Conservation (phyloP, 2,329 filamentous ascomycete genomes). For the Pseudocercospora macadamiae region DNA sequence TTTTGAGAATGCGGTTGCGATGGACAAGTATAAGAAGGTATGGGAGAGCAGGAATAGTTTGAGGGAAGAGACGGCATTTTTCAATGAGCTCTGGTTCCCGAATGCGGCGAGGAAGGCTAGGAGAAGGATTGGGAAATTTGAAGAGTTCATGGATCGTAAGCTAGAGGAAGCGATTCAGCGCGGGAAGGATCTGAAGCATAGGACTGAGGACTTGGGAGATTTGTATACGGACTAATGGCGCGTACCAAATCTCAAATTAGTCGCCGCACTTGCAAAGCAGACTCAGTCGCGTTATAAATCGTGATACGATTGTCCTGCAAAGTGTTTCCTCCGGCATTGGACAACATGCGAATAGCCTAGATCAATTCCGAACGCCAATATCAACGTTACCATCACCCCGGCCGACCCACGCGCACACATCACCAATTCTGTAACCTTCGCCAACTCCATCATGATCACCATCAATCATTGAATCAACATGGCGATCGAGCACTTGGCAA, state of each 20-base stretch:
- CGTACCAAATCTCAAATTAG: too few species aligned
- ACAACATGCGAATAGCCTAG: constrained; percentile 73
- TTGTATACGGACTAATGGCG: constrained; percentile 4
- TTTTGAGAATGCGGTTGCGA: constrained; percentile 13
- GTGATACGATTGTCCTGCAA: constrained; percentile 67
- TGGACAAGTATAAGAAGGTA: constrained; percentile 22
- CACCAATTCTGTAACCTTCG: too few species aligned
- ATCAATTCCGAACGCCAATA: constrained; percentile 71
- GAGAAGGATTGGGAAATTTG: constrained; percentile 5
- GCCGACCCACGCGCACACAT: too few species aligned
- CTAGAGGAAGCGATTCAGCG: constrained; percentile 6
- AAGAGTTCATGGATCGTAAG: constrained; percentile 13
- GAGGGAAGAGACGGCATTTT: constrained; percentile 20
- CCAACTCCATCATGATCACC: too few species aligned
- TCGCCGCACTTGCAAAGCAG: too few species aligned
- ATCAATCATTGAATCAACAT: too few species aligned
- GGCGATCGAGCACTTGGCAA: too few species aligned
- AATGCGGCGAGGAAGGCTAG: constrained; percentile 8
- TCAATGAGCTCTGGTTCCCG: constrained; percentile 20
- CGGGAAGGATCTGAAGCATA: constrained; percentile 4
- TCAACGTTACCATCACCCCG: too few species aligned
- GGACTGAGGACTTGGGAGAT: background rate
- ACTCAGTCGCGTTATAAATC: background rate
- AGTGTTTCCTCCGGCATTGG: constrained; percentile 66
- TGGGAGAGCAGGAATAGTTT: constrained; percentile 25